Evolutionary conservation across 148 eudicot species (phyloP).

Genomic region (Chenopodium formosanum): DNA sequence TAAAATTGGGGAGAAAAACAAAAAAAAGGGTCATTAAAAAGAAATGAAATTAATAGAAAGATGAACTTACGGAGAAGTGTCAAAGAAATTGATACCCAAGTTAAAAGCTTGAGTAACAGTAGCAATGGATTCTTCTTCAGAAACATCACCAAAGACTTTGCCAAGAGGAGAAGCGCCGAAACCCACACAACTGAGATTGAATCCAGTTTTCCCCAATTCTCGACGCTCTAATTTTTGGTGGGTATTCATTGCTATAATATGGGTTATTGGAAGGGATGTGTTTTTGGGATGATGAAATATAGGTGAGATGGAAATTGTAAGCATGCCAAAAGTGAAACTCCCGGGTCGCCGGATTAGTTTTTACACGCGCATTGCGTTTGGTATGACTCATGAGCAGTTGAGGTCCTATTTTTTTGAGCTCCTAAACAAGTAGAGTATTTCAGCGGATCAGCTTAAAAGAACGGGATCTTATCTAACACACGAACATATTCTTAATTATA

Average conservation of each 20-base stretch:
- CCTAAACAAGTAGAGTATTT: too few relatives aligned
- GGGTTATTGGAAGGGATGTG: not conserved
- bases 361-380: too few relatives aligned
- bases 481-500: too few relatives aligned
- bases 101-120: slow-evolving; percentile 64
- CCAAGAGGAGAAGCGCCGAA: slow-evolving; percentile 99
- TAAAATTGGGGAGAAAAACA: not conserved
- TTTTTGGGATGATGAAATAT: not conserved
- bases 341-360: too few relatives aligned
- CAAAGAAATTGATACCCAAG: slow-evolving; percentile 90
- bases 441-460: too few relatives aligned
- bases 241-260: not conserved
- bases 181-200: slow-evolving; percentile 76
- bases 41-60: too few relatives aligned
- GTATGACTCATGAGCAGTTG: too few relatives aligned
- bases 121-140: slow-evolving; percentile 65
- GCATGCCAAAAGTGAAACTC: too few relatives aligned
- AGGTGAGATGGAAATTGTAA: not conserved
- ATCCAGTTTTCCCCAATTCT: slow-evolving; percentile 79
- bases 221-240: slow-evolving; percentile 47
- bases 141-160: slow-evolving; percentile 75
- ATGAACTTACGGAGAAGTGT: slow-evolving; percentile 78
- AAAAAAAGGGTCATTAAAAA: not conserved
- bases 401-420: too few relatives aligned
- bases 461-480: too few relatives aligned